Conservation (phyloP, 2,329 filamentous ascomycete genomes). For the Apiospora hydei region DNA sequence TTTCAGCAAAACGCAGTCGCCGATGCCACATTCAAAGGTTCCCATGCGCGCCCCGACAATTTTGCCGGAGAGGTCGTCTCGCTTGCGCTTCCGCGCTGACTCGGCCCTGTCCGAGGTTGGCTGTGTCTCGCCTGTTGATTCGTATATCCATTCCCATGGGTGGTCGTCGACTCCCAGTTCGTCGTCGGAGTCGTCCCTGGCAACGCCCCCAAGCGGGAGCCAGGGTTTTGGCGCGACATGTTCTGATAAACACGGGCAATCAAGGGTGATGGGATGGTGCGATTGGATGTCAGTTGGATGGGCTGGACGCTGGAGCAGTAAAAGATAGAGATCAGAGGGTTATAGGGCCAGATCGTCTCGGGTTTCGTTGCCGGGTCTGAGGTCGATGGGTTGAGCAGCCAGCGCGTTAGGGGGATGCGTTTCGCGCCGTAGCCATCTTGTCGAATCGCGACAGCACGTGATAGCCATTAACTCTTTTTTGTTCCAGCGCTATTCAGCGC, state of each 20-base stretch:
- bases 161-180: constrained; percentile 78
- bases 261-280: background rate
- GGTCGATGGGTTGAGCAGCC: background rate
- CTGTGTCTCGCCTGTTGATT: constrained; percentile 32
- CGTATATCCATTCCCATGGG: constrained; percentile 84
- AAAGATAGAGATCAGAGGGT: background rate
- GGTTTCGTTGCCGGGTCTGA: background rate
- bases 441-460: constrained; percentile 9
- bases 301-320: background rate
- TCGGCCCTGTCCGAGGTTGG: constrained; percentile 23
- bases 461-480: background rate
- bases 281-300: background rate
- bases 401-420: constrained; percentile 1
- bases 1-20: constrained; percentile 86
- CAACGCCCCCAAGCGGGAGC: constrained; percentile 63
- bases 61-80: constrained; percentile 45
- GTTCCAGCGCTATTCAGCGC: background rate
- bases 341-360: background rate
- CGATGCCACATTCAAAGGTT: constrained; percentile 78
- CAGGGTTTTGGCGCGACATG: constrained; percentile 28
- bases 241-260: background rate
- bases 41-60: constrained; percentile 88
- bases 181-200: constrained; percentile 85
- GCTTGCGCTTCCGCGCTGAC: constrained; percentile 46
- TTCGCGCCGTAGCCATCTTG: background rate